phyloP scores from a whole-genome alignment of 169 alveolate species.

The Plasmodium gonderi region DNA sequence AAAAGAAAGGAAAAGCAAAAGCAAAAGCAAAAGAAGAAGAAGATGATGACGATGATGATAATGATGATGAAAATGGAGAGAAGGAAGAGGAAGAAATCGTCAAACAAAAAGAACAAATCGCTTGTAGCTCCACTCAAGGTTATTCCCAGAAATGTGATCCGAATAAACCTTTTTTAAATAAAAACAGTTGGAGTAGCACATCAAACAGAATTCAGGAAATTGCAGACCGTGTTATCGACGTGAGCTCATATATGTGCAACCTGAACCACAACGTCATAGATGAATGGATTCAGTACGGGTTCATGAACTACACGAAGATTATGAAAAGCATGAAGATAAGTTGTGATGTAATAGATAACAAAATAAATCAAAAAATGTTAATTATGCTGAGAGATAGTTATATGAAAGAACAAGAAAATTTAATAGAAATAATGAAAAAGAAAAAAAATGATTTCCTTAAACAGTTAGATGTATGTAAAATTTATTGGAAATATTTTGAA shows the following conservation, averaged over 20 bases:
- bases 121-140: too few species aligned
- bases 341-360: constrained; percentile 49
- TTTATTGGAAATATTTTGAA: constrained; percentile 69
- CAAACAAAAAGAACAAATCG: not conserved
- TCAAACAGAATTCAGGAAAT: constrained; percentile 19
- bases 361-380: constrained; percentile 46
- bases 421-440: constrained; percentile 48
- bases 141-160: not conserved
- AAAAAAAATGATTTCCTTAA: constrained; percentile 66
- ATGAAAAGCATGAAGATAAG: constrained; percentile 56
- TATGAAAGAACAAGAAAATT: constrained; percentile 64
- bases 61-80: not conserved
- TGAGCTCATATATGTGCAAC: constrained; percentile 2
- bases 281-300: constrained; percentile 62
- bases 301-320: constrained; percentile 46
- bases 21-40: not conserved
- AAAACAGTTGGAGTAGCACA: not conserved
- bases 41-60: not conserved
- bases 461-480: constrained; percentile 59
- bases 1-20: not conserved
- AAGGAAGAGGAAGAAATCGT: not conserved
- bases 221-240: constrained; percentile 37
- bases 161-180: not conserved
- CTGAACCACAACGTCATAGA: constrained; percentile 21
- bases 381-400: constrained; percentile 30